Conservation (phyloP, 2,329 filamentous ascomycete genomes). For the Penicillium brevicompactum region DNA sequence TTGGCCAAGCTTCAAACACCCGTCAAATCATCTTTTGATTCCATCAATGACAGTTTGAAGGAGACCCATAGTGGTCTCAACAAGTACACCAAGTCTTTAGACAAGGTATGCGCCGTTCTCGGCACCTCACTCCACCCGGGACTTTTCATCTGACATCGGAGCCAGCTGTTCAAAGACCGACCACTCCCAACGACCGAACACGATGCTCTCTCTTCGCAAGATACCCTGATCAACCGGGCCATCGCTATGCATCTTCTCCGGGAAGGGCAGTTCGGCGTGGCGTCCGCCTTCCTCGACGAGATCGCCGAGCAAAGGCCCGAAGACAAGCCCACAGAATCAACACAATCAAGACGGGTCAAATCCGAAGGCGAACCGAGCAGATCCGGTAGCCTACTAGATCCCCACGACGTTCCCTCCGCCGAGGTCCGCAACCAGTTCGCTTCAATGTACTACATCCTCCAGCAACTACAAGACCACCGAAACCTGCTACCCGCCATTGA, state of each 20-base stretch:
- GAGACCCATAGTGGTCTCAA: constrained; percentile 80
- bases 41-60: constrained; percentile 77
- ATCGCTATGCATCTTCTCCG: constrained; percentile 96
- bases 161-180: constrained; percentile 66
- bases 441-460: constrained; percentile 87
- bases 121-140: not conserved
- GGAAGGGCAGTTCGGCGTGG: constrained; percentile 89
- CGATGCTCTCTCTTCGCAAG: constrained; percentile 75
- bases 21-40: constrained; percentile 77
- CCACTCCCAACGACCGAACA: constrained; percentile 75
- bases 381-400: constrained; percentile 49
- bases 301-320: constrained; percentile 47
- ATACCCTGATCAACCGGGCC: constrained; percentile 81
- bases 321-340: constrained; percentile 26
- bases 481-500: constrained; percentile 82
- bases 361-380: not conserved
- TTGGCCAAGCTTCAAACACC: constrained; percentile 86
- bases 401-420: constrained; percentile 62
- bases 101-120: constrained; percentile 60
- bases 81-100: constrained; percentile 80
- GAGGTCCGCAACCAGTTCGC: constrained; percentile 79
- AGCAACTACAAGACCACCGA: constrained; percentile 68
- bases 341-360: not conserved
- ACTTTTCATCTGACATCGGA: not conserved
- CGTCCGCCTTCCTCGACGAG: constrained; percentile 81